Percentiles rank a stretch among this genome's conserved stretches.
These are phyloP conservation scores for Termitomyces titanicus DNA, from an alignment of 768 basidiomycete species.

Conservation along the genomic window DNA sequence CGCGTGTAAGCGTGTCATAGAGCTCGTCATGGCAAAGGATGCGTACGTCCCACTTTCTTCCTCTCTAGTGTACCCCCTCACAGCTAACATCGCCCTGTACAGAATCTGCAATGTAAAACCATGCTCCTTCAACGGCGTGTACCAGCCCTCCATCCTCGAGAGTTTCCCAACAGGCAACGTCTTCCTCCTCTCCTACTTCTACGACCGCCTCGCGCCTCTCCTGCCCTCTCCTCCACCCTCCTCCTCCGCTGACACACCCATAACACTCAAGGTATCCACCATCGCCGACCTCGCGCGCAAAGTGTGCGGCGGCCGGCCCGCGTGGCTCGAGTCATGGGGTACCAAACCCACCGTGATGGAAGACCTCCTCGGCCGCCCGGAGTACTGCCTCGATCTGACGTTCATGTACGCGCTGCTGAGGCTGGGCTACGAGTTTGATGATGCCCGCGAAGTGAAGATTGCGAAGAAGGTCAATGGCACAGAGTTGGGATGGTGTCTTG, in stretches of 20 bases:
- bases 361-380: constrained; percentile 81
- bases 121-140: constrained; percentile 96
- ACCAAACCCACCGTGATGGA: constrained; percentile 30
- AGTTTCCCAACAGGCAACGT: constrained; percentile 84
- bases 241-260: constrained; percentile 5
- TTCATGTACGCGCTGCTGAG: constrained; percentile 90
- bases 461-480: constrained; percentile 88
- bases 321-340: constrained; percentile 56
- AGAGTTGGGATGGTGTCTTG: constrained; percentile 92
- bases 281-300: constrained; percentile 60
- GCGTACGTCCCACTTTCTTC: constrained; percentile 49
- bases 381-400: constrained; percentile 94
- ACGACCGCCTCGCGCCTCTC: constrained; percentile 87
- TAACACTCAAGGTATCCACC: constrained; percentile 39
- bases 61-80: background rate
- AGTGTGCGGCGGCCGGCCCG: constrained; percentile 67
- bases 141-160: constrained; percentile 89
- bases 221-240: constrained; percentile 24
- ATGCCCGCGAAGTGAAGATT: constrained; percentile 61
- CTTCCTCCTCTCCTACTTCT: constrained; percentile 96
- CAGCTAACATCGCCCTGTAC: background rate
- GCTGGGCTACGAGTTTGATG: constrained; percentile 87
- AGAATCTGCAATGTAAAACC: constrained; percentile 89
- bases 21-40: constrained; percentile 93
- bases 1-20: constrained; percentile 78